A percentile compares a stretch with the other conserved stretches of the same genome.
Evolutionary conservation across 495 filamentous ascomycete species (phyloP).

Genomic region (Xylaria grammica): DNA sequence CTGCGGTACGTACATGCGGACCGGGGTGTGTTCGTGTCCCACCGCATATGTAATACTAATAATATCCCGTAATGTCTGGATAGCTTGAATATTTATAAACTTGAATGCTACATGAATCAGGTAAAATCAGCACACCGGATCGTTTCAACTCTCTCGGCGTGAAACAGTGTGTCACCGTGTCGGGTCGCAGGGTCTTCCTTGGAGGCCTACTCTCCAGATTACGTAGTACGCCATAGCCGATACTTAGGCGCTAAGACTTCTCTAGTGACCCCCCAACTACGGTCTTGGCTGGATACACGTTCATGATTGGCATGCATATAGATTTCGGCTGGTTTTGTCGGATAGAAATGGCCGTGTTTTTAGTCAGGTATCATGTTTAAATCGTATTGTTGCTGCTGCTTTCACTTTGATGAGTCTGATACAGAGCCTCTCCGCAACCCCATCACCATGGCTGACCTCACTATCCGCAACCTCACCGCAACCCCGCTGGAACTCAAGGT

Average conservation of each 20-base stretch:
- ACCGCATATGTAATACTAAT: too few species aligned
- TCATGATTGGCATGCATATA: constrained; percentile 11
- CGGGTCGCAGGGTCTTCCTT: not conserved
- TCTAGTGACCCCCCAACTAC: constrained; percentile 4
- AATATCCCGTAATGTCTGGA: too few species aligned
- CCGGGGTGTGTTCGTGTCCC: too few species aligned
- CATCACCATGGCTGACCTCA: constrained; percentile 56
- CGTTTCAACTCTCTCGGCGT: too few species aligned
- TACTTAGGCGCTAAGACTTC: constrained; percentile 1
- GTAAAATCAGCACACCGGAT: too few species aligned
- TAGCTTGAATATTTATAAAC: too few species aligned
- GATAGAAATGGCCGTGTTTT: constrained; percentile 24
- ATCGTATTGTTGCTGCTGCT: constrained; percentile 24
- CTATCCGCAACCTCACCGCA: constrained; percentile 85
- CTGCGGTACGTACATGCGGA: too few species aligned
- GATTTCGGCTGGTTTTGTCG: constrained; percentile 21
- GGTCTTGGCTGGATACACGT: constrained; percentile 9
- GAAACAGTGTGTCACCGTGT: too few species aligned
- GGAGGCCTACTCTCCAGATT: not conserved
- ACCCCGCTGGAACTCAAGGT: constrained; percentile 72
- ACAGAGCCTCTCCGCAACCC: constrained; percentile 12
- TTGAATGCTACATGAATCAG: too few species aligned
- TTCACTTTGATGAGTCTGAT: constrained; percentile 7
- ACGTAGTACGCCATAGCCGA: constrained; percentile 23
- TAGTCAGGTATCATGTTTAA: constrained; percentile 13